Base-by-base conservation (phyloP, 345 rosid genomes). In the Reutealis trisperma region DNA sequence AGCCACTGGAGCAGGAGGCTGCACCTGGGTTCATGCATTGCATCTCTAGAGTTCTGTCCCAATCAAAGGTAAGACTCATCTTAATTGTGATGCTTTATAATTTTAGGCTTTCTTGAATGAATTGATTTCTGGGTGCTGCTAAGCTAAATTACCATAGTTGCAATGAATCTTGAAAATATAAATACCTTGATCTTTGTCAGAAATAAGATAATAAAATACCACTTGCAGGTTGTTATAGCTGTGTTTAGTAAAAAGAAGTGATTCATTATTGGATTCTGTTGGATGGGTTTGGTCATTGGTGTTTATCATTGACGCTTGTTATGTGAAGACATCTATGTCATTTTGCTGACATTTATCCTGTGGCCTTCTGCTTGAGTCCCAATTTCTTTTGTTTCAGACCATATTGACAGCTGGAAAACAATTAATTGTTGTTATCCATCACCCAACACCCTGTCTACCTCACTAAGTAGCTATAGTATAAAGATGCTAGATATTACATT, bases 1-100 rank as follows among this genome's bases (percentile, higher is more conserved):
- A 84, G 84, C 83, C 99, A 96, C 79, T 87, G 89, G 88, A 96
- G 96, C 78, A 93, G 85, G 90, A 91, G 98, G 89, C 87, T 93
- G 67, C 99, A 93, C 78, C 89, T 83, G 73, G 98, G 98, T 57
- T 85, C 92, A 63, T 66, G 84, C 72, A 89, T 96, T 80, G 83
- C 87, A 45, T 84, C 89, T 41, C 84, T 95, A 7, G 99, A 89
- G 82, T 92, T 95, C 85, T 95, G 99, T 75, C 99, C 96, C 22
- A 83, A 49, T 79, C 87, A 89, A 84, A 90, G 94, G 99, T 95
- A 88, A 59, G 79, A 55, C 75, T 24, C 65, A 32, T 44, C 47
- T 11, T 55, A 54, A 2, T 37, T 67, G 62, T 63, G 8, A 10
- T 51, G 4, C 24, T 12, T 34, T 57, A 16, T 3, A 15, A 18